Conservation (phyloP, 805 yeast genomes). For the Kluyveromyces aestuarii region DNA sequence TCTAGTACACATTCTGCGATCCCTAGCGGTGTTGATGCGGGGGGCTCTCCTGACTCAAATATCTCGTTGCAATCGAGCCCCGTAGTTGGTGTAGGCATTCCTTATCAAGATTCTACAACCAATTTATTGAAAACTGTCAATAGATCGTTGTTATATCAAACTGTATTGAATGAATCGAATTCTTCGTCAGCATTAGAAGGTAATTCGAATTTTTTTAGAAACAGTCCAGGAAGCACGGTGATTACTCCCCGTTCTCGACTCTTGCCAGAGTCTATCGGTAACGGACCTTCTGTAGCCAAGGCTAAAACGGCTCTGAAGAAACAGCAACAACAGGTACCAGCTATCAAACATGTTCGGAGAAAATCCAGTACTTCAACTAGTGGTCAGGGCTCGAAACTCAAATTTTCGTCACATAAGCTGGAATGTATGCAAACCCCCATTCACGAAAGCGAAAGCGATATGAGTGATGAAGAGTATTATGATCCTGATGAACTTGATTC, state of each 20-base stretch:
- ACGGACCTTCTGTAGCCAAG: conserved; percentile 24
- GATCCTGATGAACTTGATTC: conserved; percentile 16
- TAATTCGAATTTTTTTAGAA: conserved; percentile 5
- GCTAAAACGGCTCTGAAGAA: conserved; percentile 21
- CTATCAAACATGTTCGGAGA: conserved; percentile 26
- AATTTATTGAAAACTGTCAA: conserved; percentile 21
- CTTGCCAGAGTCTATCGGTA: conserved; percentile 23
- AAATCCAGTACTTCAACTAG: conserved; percentile 8
- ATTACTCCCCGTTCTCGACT: conserved; percentile 29
- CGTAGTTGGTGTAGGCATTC: conserved; percentile 2
- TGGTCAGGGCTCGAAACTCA: neutral
- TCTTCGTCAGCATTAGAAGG: conserved; percentile 17
- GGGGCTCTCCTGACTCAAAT: conserved; percentile 4
- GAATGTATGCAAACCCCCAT: neutral
- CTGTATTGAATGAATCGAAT: conserved; percentile 13
- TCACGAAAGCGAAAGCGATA: conserved; percentile 10
- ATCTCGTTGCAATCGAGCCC: conserved; percentile 8
- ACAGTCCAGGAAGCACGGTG: conserved; percentile 18
- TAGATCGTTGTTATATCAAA: conserved; percentile 18
- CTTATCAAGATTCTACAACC: conserved; percentile 18
- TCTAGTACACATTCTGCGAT: conserved; percentile 18
- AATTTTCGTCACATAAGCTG: neutral
- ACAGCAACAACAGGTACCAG: conserved; percentile 20
- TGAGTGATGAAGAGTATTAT: conserved; percentile 19
- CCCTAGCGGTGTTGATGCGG: conserved; percentile 2